Percentiles rank a stretch among this genome's conserved stretches.
These are phyloP conservation scores for Suillus plorans DNA, from an alignment of 768 basidiomycete genomes.

Conservation along the genomic window DNA sequence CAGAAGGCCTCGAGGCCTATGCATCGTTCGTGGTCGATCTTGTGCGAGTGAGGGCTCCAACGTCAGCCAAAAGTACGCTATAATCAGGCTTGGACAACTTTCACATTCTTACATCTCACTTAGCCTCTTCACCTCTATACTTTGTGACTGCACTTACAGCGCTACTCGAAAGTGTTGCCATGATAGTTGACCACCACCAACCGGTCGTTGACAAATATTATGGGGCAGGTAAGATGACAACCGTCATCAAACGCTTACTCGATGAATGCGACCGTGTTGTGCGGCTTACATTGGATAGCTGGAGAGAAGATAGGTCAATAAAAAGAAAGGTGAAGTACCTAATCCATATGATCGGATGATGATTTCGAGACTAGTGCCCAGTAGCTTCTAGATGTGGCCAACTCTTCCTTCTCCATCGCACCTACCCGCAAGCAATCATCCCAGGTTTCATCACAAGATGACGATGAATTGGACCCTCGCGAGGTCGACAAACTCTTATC, in stretches of 20 bases:
- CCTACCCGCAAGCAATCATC: conserved; percentile 34
- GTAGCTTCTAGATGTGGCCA: conserved; percentile 50
- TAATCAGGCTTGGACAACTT: background rate
- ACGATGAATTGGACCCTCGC: conserved; percentile 76
- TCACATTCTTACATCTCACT: conserved; percentile 5
- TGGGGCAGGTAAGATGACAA: conserved; percentile 82
- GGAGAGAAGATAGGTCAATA: conserved; percentile 89
- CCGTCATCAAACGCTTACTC: conserved; percentile 71
- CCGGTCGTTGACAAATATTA: conserved; percentile 99
- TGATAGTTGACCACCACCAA: conserved; percentile 97
- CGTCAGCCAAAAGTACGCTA: conserved; percentile 75
- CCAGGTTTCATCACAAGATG: conserved; percentile 33
- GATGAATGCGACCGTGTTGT: conserved; percentile 88
- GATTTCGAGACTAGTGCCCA: background rate
- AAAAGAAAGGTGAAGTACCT: conserved; percentile 63
- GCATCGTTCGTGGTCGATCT: conserved; percentile 91
- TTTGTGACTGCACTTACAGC: conserved; percentile 89
- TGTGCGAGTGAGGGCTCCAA: conserved; percentile 74
- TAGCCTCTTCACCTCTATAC: conserved; percentile 91
- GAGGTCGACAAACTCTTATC: conserved; percentile 91
- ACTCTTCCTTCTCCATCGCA: conserved; percentile 35
- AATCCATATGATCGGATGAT: background rate
- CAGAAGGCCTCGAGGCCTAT: conserved; percentile 89
- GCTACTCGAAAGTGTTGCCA: conserved; percentile 91
- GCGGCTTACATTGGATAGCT: conserved; percentile 68